Evolutionary conservation across 228 moss, liverwort and hornwort species (phyloP).

Genomic region (Sphagnum fallax): DNA sequence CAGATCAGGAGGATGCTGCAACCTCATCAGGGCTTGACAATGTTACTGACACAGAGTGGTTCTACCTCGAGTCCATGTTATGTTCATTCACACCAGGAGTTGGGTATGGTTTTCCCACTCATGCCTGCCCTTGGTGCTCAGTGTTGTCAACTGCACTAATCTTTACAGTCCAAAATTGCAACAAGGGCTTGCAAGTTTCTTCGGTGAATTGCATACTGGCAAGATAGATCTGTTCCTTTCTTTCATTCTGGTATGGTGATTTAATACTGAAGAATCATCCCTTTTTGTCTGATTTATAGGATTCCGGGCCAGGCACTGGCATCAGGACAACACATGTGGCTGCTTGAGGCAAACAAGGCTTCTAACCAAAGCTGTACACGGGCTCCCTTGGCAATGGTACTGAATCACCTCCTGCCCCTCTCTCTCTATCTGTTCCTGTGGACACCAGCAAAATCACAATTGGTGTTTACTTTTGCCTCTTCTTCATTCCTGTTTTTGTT

Average conservation of each 20-base stretch:
- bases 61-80: conserved; percentile 81
- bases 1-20: conserved; percentile 31
- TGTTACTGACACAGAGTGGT: conserved; percentile 87
- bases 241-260: too few relatives aligned
- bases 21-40: conserved; percentile 31
- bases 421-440: too few relatives aligned
- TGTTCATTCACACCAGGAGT: conserved; percentile 61
- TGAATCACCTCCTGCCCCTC: too few relatives aligned
- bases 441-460: too few relatives aligned
- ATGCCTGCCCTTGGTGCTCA: not conserved
- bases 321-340: conserved; percentile 42
- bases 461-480: too few relatives aligned
- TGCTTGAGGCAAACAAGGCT: conserved; percentile 46
- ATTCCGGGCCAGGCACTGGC: conserved; percentile 72
- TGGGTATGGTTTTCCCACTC: conserved; percentile 31
- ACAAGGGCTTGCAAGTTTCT: too few relatives aligned
- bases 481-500: too few relatives aligned
- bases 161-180: too few relatives aligned
- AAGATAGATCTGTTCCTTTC: too few relatives aligned
- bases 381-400: conserved; percentile 63
- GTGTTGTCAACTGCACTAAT: too few relatives aligned
- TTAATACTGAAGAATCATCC: not conserved
- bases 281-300: conserved; percentile 21
- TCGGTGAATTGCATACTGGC: too few relatives aligned
- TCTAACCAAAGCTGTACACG: conserved; percentile 58